These are phyloP conservation scores for Jatropha multifida DNA, from an alignment of 441 rosid species.

Conservation along the genomic window DNA sequence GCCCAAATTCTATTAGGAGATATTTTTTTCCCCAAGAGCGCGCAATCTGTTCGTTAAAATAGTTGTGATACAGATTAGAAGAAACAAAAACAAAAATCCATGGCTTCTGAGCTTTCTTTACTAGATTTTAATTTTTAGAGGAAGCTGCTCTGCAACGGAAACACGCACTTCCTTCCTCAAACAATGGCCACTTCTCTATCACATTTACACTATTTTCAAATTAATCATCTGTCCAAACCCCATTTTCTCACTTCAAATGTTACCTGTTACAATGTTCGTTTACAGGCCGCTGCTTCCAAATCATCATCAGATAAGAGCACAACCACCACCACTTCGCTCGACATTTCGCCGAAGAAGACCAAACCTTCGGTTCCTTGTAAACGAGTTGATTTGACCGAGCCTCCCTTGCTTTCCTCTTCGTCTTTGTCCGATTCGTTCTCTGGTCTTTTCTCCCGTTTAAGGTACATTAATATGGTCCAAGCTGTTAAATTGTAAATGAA, in stretches of 20 bases:
- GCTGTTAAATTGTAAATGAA: background rate
- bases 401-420: slow-evolving; percentile 24
- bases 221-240: slow-evolving; percentile 13
- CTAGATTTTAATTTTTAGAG: background rate
- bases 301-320: slow-evolving; percentile 33
- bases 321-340: slow-evolving; percentile 26
- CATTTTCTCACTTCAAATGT: slow-evolving; percentile 19
- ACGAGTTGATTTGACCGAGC: slow-evolving; percentile 20
- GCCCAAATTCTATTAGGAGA: too few relatives aligned
- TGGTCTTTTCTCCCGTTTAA: slow-evolving; percentile 13
- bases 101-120: background rate
- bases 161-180: background rate
- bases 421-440: slow-evolving; percentile 12
- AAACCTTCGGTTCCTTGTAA: slow-evolving; percentile 10
- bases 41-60: slow-evolving; percentile 36
- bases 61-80: slow-evolving; percentile 12
- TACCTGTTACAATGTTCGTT: slow-evolving; percentile 24
- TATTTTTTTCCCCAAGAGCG: background rate
- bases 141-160: background rate
- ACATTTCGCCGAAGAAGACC: slow-evolving; percentile 27
- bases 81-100: background rate
- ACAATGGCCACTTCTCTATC: slow-evolving; percentile 27
- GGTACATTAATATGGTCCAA: slow-evolving; percentile 22
- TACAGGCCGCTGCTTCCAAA: slow-evolving; percentile 22
- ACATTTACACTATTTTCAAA: slow-evolving; percentile 12